phyloP scores from a whole-genome alignment of 148 eudicot species.

The Gaultheria prostrata region DNA sequence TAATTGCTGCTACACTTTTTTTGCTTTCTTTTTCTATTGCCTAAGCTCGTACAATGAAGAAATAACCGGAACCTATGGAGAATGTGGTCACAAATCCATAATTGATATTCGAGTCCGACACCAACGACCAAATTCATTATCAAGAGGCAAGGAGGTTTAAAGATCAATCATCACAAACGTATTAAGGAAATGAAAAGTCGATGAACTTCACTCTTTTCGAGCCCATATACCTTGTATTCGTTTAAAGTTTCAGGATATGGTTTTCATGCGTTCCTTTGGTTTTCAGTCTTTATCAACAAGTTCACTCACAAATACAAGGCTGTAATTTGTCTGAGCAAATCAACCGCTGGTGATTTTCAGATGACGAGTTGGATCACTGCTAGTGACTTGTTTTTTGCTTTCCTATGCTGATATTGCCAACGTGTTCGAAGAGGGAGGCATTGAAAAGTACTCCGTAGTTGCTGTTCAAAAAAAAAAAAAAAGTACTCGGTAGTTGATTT shows the following conservation, averaged over 20 bases:
- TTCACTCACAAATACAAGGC: not conserved
- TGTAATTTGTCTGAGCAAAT: not conserved
- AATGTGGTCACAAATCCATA: not conserved
- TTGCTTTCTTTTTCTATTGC: not conserved
- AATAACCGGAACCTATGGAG: not conserved
- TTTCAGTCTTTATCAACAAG: not conserved
- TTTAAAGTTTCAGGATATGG: not conserved
- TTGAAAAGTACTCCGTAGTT: not conserved
- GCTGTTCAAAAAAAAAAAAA: no score
- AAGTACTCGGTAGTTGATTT: not conserved
- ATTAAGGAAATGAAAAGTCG: not conserved
- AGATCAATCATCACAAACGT: not conserved
- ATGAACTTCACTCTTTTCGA: not conserved
- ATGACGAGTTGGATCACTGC: not conserved
- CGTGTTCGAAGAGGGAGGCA: not conserved
- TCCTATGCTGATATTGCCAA: not conserved
- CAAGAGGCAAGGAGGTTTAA: not conserved
- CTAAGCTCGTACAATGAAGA: not conserved
- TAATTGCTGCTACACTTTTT: not conserved
- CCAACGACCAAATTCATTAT: not conserved
- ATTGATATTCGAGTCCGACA: not conserved
- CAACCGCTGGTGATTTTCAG: not conserved
- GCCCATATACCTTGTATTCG: not conserved
- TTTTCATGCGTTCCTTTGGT: not conserved
- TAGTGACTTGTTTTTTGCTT: not conserved